Conservation (phyloP, 2,329 filamentous ascomycete genomes). For the Fusarium drepaniforme region DNA sequence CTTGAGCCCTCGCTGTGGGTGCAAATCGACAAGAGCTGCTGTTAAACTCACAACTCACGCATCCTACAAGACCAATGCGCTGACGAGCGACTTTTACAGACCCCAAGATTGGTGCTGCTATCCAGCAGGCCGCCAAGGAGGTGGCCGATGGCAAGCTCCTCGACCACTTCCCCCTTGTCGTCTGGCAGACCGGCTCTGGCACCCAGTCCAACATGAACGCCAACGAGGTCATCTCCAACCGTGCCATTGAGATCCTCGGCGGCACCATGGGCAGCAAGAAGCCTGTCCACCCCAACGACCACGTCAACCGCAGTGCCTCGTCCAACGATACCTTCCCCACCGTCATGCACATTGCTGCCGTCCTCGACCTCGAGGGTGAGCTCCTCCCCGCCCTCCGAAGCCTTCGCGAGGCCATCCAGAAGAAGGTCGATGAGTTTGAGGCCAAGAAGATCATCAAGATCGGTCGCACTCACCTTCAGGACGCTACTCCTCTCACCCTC, state of each 20-base stretch:
- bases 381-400: constrained; percentile 86
- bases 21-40: neutral
- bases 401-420: constrained; percentile 85
- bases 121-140: constrained; percentile 93
- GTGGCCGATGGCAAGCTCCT: constrained; percentile 93
- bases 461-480: constrained; percentile 95
- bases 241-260: constrained; percentile 96
- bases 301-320: constrained; percentile 98
- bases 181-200: constrained; percentile 99
- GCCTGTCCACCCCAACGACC: constrained; percentile 98
- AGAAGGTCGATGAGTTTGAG: constrained; percentile 90
- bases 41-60: neutral
- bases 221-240: constrained; percentile 99
- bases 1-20: constrained; percentile 4
- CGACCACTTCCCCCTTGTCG: constrained; percentile 97
- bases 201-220: constrained; percentile 99
- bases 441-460: constrained; percentile 96
- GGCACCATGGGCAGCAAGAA: constrained; percentile 96
- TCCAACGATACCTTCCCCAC: constrained; percentile 99
- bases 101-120: constrained; percentile 89
- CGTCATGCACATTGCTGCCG: constrained; percentile 99
- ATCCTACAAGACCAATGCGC: neutral
- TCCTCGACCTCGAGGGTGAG: constrained; percentile 89
- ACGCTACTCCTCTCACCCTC: constrained; percentile 94
- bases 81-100: constrained; percentile 63